A percentile compares a stretch with the other conserved stretches of the same genome.
Conservation (phyloP, 1,284 basidiomycete genomes). For the Phellinidium pouzarii region DNA sequence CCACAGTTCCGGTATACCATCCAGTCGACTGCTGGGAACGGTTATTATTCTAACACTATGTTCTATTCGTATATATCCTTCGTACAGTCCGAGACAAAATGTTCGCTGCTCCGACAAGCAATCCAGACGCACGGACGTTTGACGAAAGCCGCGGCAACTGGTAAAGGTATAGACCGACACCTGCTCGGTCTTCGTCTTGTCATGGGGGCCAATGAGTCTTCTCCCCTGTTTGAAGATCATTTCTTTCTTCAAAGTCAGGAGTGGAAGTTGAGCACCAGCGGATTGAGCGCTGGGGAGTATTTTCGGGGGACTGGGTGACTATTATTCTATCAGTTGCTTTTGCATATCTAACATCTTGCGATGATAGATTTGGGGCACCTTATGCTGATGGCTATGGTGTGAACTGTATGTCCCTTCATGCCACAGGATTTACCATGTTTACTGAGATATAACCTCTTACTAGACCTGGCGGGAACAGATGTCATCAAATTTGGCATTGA, state of each 20-base stretch:
- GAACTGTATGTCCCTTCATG: conserved; percentile 61
- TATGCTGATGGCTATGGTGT: conserved; percentile 88
- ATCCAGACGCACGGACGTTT: conserved; percentile 68
- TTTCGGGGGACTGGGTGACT: conserved; percentile 87
- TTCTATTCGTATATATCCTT: background rate
- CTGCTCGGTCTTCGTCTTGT: conserved; percentile 79
- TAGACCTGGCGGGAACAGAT: conserved; percentile 79
- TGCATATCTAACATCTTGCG: conserved; percentile 22
- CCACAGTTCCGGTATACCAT: conserved; percentile 38
- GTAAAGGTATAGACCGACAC: conserved; percentile 89
- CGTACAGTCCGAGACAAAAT: conserved; percentile 38
- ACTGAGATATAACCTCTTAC: conserved; percentile 11
- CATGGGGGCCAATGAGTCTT: conserved; percentile 41
- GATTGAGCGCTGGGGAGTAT: conserved; percentile 77
- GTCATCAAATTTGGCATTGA: conserved; percentile 94
- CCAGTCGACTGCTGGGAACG: background rate
- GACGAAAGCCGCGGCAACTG: conserved; percentile 77
- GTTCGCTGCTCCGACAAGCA: conserved; percentile 59
- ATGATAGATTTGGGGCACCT: conserved; percentile 61
- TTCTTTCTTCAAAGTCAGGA: conserved; percentile 73
- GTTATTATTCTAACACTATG: background rate
- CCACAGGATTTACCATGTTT: background rate
- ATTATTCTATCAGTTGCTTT: conserved; percentile 8
- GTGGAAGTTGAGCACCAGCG: conserved; percentile 93
- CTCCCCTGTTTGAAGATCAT: conserved; percentile 69